phyloP scores from a whole-genome alignment of 2,329 filamentous ascomycete genomes.

The Colletotrichum sojae region DNA sequence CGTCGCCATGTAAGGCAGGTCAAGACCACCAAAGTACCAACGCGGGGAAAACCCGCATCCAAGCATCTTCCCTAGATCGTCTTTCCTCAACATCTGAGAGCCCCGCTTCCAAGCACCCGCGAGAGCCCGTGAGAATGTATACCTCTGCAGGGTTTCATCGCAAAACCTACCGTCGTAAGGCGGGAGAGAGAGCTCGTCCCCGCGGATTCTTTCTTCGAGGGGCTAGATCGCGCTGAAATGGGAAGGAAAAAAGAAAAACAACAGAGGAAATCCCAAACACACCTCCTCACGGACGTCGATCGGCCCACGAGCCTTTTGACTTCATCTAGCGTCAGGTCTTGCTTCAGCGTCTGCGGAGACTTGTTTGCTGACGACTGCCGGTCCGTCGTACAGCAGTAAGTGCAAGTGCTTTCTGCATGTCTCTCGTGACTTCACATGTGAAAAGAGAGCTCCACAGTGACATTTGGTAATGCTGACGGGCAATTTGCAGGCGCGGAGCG shows the following conservation, averaged over 20 bases:
- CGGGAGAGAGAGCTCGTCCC: not conserved
- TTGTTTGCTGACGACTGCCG: not conserved
- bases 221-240: slow-evolving; percentile 10
- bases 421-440: slow-evolving; percentile 24
- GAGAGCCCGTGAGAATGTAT: slow-evolving; percentile 3
- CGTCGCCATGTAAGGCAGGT: too few species aligned
- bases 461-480: not conserved
- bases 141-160: slow-evolving; percentile 28
- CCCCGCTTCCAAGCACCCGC: slow-evolving; percentile 15
- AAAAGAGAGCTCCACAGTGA: not conserved
- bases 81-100: slow-evolving; percentile 26
- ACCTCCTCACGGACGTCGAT: slow-evolving; percentile 34
- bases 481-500: not conserved
- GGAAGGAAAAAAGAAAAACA: not conserved
- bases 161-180: slow-evolving; percentile 27
- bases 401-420: not conserved
- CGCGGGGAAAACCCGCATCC: slow-evolving; percentile 17
- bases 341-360: slow-evolving; percentile 11
- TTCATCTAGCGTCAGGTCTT: slow-evolving; percentile 31
- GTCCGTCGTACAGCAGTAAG: not conserved
- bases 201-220: too few species aligned
- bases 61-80: slow-evolving; percentile 28
- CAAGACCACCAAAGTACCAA: not conserved
- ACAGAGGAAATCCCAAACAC: slow-evolving; percentile 11
- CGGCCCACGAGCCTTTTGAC: slow-evolving; percentile 28